Base-by-base conservation (phyloP, 2,329 filamentous ascomycete species). In the Trichoderma atroviride region DNA sequence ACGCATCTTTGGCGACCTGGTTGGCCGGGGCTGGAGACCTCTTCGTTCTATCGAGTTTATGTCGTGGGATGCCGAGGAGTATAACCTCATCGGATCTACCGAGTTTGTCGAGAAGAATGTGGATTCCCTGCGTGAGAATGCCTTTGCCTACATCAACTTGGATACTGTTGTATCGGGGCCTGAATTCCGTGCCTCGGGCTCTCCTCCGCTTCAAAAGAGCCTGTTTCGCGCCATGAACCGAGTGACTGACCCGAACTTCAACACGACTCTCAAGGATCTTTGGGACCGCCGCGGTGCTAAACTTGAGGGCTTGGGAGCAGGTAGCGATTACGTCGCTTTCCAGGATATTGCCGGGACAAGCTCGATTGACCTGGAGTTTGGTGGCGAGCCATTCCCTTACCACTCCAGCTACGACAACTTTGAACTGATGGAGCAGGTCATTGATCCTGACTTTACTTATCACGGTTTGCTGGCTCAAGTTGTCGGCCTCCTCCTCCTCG, bases 11-110 rank as follows among this genome's bases (percentile, higher is more conserved):
- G 93, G 94, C 52, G 89, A 93, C 72, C 86, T 98, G 19, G 84
- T 90, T 27, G 80, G 85, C 19, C 87, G 89, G 69, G 95, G 94
- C 65, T 99, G 96, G 96, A 87, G 92, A 31, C 96, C 96, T 1
- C 84, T 97, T 19, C 91, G 96, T n/a, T 96, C 93, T 4, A 97
- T 99, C 72, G 92, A 97, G 78, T 98, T 99, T 79, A 94, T 94
- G 76, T 97, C 93, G 40, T 99, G 96, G 96, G 96, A 99, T 78
- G 96, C 88, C 4, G 91, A 91, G 74, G 93, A 95, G 79, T 98
- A 97, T 82, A 97, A 97, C 79, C 83, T 96, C 57, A 92, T 97
- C 69, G 96, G 96, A 10, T 97, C 93, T 13, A 98, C 96, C 1
- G 96, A 99, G 79, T 95, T 92, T 75, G 96, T 99, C 57, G 96